Evolutionary conservation across 169 alveolate genomes (phyloP), one percentile per base, ranked within the genome.

Genomic region (Eimeria brunetti): DNA sequence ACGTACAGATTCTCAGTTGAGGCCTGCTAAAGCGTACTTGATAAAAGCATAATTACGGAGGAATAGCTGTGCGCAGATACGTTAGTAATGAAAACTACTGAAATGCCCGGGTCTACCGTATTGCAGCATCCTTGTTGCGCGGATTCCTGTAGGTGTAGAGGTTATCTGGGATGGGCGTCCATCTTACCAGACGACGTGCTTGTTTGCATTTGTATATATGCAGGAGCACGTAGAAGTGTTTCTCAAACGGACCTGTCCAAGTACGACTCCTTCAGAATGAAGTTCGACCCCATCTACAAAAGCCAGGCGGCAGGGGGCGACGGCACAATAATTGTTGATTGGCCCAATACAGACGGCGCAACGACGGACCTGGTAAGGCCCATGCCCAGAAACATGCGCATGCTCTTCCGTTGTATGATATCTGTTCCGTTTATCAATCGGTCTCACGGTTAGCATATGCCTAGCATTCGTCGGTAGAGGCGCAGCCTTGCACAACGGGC

Each of bases 281-380:
- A 99, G 97, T 99, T 99, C 96, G 99, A 99, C 96, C 99, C 99
- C 7, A 97, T 98, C 44, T 99, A 99, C 97, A 99, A 99, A 95
- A 98, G 98, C 62, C 98, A 98, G 90, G 97, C 97, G 38, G 99
- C 98, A 6, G 99, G 99, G 9, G 97, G 95, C 44, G 97, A 89
- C 22, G 96, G 95, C 12, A 85, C 90, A 0, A 84, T 95, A 20
- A 58, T 90, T 89, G 84, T 95, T 69, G 96, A 95, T 49, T 95
- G 97, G 97, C 97, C 97, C 38, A 92, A 91, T 41, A 95, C 67
- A 22, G 88, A 95, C 33, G 93, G 88, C 73, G 78, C 75, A 36
- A 91, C 81, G 51, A 71, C 92, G 3, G 81, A 73, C 64, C 62
- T 67, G 67, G 92, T 73, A 18, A 62, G 80, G 64, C 16, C 51